Percentiles rank a stretch among this genome's conserved stretches.
phyloP scores from a whole-genome alignment of 192 early-diverging fungal species.

The Coemansia sp. region DNA sequence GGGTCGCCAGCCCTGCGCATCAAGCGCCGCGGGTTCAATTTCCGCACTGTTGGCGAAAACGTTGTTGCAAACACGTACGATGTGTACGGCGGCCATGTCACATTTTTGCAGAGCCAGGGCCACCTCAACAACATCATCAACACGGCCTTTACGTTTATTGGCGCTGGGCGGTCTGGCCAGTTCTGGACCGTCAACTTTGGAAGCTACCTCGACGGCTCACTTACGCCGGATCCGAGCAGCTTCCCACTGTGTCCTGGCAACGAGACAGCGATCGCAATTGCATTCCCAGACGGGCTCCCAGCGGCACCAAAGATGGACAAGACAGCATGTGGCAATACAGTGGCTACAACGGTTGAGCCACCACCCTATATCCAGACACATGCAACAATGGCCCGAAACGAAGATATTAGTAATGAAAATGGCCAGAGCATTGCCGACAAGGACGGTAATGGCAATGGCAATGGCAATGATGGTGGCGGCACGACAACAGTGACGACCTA shows the following conservation, averaged over 20 bases:
- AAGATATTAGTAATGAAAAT: no score
- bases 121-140: constrained; percentile 40
- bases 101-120: constrained; percentile 23
- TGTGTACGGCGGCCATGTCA: constrained; percentile 10
- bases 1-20: constrained; percentile 19
- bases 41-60: constrained; percentile 23
- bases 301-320: constrained; percentile 14
- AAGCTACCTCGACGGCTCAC: constrained; percentile 4
- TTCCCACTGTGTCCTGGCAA: constrained; percentile 44
- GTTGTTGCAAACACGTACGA: constrained; percentile 16
- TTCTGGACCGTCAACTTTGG: constrained; percentile 37
- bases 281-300: constrained; percentile 36
- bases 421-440: no score
- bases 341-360: constrained; percentile 13
- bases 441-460: no score
- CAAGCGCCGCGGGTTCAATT: constrained; percentile 33
- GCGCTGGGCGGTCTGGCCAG: constrained; percentile 43
- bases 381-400: no score
- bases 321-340: constrained; percentile 21
- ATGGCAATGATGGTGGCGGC: no score
- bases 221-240: constrained; percentile 12
- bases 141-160: constrained; percentile 15
- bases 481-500: no score
- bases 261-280: constrained; percentile 25
- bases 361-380: constrained; percentile 34